phyloP scores from a whole-genome alignment of 768 basidiomycete genomes.

The Clathrus columnatus region DNA sequence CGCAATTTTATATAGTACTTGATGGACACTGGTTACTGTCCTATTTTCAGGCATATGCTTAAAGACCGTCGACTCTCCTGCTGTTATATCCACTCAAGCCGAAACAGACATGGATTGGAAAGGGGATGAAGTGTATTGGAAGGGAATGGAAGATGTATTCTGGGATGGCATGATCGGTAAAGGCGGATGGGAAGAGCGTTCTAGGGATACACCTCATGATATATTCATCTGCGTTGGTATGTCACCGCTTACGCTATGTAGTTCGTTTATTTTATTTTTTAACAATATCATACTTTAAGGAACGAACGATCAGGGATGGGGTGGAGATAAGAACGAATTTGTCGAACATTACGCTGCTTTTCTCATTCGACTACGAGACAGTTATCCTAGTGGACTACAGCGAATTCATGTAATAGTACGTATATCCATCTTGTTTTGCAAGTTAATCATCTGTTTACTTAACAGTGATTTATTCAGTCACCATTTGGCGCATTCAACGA shows the following conservation, averaged over 20 bases:
- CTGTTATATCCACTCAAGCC: neutral
- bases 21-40: neutral
- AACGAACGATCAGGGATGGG: neutral
- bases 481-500: slow-evolving; percentile 2
- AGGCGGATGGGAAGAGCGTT: neutral
- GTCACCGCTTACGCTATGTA: neutral
- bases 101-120: too few relatives aligned
- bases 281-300: neutral
- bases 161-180: neutral
- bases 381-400: neutral
- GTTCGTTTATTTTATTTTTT: neutral
- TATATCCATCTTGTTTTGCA: neutral
- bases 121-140: neutral
- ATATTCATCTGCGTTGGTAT: neutral
- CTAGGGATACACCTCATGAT: neutral
- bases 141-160: slow-evolving; percentile 2
- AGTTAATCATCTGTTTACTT: neutral
- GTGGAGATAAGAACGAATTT: slow-evolving; percentile 3
- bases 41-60: neutral
- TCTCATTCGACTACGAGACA: slow-evolving; percentile 1
- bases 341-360: slow-evolving; percentile 1
- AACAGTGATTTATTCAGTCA: slow-evolving; percentile 3
- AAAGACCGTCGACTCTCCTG: neutral
- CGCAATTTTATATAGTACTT: neutral
- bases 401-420: slow-evolving; percentile 6